Percentiles rank a stretch among this genome's conserved stretches.
Conservation (phyloP, 257 asterid species). For the Fraxinus pennsylvanica region DNA sequence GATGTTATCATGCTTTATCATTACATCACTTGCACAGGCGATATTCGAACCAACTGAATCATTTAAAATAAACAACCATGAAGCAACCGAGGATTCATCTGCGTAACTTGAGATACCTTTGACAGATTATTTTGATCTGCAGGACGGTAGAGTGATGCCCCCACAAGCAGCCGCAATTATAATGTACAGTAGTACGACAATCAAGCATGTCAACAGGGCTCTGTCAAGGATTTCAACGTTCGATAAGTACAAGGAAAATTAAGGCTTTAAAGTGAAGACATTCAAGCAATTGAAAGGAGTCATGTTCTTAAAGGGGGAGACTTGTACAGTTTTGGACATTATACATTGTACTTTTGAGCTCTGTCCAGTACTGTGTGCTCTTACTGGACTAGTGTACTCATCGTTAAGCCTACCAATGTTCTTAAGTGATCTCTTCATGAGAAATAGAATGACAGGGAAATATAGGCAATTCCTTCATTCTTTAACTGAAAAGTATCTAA, state of each 20-base stretch:
- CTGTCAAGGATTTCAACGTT: constrained; percentile 34
- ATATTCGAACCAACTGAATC: background rate
- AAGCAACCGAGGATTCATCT: background rate
- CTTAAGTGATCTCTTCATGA: background rate
- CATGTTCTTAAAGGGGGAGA: too few relatives aligned
- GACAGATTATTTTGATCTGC: background rate
- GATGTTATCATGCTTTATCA: background rate
- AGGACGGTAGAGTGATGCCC: constrained; percentile 68
- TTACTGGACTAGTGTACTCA: background rate
- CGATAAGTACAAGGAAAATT: background rate
- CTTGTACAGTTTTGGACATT: too few relatives aligned
- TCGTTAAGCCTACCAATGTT: background rate
- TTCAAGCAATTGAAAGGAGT: background rate
- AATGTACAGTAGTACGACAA: constrained; percentile 68
- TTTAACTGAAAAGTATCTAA: background rate
- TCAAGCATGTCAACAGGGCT: constrained; percentile 78
- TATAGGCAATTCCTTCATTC: background rate
- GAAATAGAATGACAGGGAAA: background rate
- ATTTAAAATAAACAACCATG: background rate
- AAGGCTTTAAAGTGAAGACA: background rate
- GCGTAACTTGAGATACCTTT: background rate
- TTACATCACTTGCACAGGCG: background rate
- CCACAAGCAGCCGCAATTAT: constrained; percentile 84
- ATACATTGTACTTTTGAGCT: background rate
- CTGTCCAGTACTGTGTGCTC: background rate